These are phyloP conservation scores for Salix suchowensis DNA, from an alignment of 345 rosid species.

Conservation along the genomic window DNA sequence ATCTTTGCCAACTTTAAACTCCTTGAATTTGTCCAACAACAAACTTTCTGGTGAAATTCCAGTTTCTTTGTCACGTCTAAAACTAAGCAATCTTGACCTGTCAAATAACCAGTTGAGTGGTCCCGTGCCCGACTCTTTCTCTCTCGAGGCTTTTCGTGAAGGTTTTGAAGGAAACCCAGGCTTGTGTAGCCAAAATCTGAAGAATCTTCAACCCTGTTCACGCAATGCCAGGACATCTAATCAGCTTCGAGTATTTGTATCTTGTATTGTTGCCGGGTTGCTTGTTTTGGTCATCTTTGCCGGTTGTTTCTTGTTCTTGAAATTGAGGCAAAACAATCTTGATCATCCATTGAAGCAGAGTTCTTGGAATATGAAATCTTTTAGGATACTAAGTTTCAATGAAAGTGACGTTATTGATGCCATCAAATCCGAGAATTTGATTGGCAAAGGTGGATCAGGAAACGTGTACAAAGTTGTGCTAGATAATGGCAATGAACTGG, in stretches of 20 bases:
- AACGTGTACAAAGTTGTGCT: slow-evolving; percentile 69
- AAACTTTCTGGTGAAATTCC: slow-evolving; percentile 72
- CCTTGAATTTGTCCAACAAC: slow-evolving; percentile 68
- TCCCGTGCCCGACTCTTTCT: slow-evolving; percentile 49
- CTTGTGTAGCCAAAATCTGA: slow-evolving; percentile 49
- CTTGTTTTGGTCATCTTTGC: slow-evolving; percentile 32
- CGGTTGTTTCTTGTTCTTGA: slow-evolving; percentile 31
- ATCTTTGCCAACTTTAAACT: slow-evolving; percentile 42
- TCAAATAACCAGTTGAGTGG: slow-evolving; percentile 64
- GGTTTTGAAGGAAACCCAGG: slow-evolving; percentile 60
- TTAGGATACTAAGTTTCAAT: slow-evolving; percentile 43
- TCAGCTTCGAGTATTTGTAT: slow-evolving; percentile 29
- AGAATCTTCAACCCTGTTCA: slow-evolving; percentile 42
- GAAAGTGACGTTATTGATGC: slow-evolving; percentile 63
- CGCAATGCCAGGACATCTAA: slow-evolving; percentile 17
- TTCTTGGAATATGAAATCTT: slow-evolving; percentile 68
- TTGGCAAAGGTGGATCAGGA: slow-evolving; percentile 88
- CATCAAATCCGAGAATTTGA: slow-evolving; percentile 58
- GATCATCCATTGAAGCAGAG: slow-evolving; percentile 32
- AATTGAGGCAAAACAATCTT: slow-evolving; percentile 27
- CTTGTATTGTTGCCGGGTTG: slow-evolving; percentile 39
- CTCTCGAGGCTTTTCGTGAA: slow-evolving; percentile 36
- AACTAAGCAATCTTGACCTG: slow-evolving; percentile 71
- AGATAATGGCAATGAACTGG: slow-evolving; percentile 53
- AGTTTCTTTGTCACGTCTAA: slow-evolving; percentile 35